Percentiles rank a stretch among this genome's conserved stretches.
Conservation (phyloP, 805 yeast genomes). For the Starmerella geochares region DNA sequence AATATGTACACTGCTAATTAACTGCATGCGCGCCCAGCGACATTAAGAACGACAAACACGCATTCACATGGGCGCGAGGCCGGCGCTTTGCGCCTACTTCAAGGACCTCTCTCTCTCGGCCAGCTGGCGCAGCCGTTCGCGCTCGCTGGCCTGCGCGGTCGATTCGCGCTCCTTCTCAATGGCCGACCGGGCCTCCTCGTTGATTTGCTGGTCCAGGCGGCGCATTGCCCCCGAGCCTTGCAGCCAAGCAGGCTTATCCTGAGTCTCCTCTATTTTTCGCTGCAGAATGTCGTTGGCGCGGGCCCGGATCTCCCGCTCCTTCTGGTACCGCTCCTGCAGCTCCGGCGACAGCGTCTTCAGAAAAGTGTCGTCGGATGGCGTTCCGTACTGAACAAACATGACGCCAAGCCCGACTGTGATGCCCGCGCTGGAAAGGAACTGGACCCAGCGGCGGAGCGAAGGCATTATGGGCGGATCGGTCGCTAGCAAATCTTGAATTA, state of each 20-base stretch:
- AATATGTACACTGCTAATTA: no score
- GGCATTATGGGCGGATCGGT: conserved; percentile 20
- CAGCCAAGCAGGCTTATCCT: conserved; percentile 29
- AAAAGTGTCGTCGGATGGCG: conserved; percentile 78
- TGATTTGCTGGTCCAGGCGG: conserved; percentile 24
- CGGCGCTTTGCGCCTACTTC: background rate
- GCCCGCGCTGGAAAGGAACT: conserved; percentile 41
- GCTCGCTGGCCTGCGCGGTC: conserved; percentile 8
- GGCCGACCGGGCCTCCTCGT: conserved; percentile 25
- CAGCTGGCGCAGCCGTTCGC: conserved; percentile 9
- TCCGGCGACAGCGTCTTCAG: conserved; percentile 73
- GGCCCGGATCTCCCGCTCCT: conserved; percentile 34
- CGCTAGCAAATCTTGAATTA: background rate
- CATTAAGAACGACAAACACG: no score
- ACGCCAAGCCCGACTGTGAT: conserved; percentile 61
- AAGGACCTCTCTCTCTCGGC: conserved; percentile 13
- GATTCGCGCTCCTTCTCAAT: conserved; percentile 19
- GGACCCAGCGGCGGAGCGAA: conserved; percentile 24
- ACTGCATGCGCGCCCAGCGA: no score
- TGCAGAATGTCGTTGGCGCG: conserved; percentile 24
- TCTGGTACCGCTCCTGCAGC: conserved; percentile 61
- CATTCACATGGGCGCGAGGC: no score
- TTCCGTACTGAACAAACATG: conserved; percentile 56
- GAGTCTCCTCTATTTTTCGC: conserved; percentile 17
- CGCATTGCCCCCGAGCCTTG: conserved; percentile 28